Evolutionary conservation across 306 rosid species (phyloP), one percentile per base, ranked within the genome.

Genomic region (Styphnolobium japonicum): DNA sequence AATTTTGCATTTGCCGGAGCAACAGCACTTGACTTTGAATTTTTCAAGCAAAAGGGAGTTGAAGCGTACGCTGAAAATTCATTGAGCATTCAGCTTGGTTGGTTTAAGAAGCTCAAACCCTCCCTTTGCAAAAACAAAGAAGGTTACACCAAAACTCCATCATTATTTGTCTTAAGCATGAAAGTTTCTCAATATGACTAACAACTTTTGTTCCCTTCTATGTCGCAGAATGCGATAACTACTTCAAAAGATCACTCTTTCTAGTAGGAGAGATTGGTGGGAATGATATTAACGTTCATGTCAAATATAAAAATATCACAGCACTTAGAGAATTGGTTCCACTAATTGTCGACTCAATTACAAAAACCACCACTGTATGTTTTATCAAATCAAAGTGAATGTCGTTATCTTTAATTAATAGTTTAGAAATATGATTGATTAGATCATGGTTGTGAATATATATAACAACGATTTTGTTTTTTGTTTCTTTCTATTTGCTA

Each of bases 1-100:
- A 89, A 89, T 46, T 89, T 89, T 64, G 93, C 91, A 14, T 87
- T 76, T 21, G 84, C 77, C 1, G 89, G 91, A 56, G 83, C 91
- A 7, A 85, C 87, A 0, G 89, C 87, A n/a, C 82, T 87, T 14
- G 86, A 79, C 10, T 21, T 67, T 1, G 56, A 83, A 16, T 69
- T 73, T 71, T 75, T 89, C 52, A 5, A 7, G 1, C 25, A 14
- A 34, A 19, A 9, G 8, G 49, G 63, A 3, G 21, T 73, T 0
- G 63, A 10, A 14, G 2, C 74, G 56, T 73, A 60, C 71, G 82
- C 88, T 11, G 82, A 79, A n/a, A 46, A 64, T 5, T 83, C 89
- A 2, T 25, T 87, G 42, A 81, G 58, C 21, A 73, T 82, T 37
- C 90, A 87, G 68, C 85, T 87, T 23, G 82, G 34, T 18, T 89